Conservation (phyloP, 2,329 filamentous ascomycete species). For the Botrytis galanthina region DNA sequence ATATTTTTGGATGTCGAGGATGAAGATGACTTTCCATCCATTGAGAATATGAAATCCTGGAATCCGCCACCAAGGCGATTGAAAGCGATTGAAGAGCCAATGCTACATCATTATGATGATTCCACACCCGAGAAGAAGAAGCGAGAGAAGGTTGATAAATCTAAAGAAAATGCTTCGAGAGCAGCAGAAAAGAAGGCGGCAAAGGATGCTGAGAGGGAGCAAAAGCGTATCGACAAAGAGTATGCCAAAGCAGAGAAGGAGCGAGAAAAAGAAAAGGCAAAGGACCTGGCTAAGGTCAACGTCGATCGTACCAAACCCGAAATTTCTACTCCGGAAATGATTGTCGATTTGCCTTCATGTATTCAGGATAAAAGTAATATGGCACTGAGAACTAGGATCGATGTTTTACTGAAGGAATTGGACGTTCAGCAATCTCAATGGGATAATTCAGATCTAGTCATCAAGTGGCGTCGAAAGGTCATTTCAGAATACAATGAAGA, state of each 20-base stretch:
- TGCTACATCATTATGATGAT: neutral
- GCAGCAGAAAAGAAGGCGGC: slow-evolving; percentile 27
- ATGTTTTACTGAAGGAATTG: slow-evolving; percentile 51
- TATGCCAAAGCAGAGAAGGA: slow-evolving; percentile 60
- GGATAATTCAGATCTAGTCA: slow-evolving; percentile 47
- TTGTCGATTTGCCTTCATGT: slow-evolving; percentile 63
- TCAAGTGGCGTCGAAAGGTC: slow-evolving; percentile 55
- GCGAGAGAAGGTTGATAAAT: neutral
- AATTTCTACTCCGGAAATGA: slow-evolving; percentile 71
- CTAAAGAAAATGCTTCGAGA: slow-evolving; percentile 27
- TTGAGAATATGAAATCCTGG: slow-evolving; percentile 4
- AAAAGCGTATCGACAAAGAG: slow-evolving; percentile 54
- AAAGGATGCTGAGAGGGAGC: slow-evolving; percentile 31
- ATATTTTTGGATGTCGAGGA: slow-evolving; percentile 5
- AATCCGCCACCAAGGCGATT: neutral
- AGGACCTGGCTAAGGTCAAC: slow-evolving; percentile 70
- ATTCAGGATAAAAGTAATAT: slow-evolving; percentile 44
- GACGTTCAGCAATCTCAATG: slow-evolving; percentile 48
- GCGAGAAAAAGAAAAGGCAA: slow-evolving; percentile 60
- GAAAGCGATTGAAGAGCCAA: neutral
- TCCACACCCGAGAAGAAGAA: neutral
- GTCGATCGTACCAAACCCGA: slow-evolving; percentile 72
- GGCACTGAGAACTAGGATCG: slow-evolving; percentile 45
- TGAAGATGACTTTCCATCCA: slow-evolving; percentile 19
- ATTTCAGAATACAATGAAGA: slow-evolving; percentile 48